Percentiles rank a stretch among this genome's conserved stretches.
These are phyloP conservation scores for Aquilaria agallochum DNA, from an alignment of 441 rosid genomes.

Conservation along the genomic window DNA sequence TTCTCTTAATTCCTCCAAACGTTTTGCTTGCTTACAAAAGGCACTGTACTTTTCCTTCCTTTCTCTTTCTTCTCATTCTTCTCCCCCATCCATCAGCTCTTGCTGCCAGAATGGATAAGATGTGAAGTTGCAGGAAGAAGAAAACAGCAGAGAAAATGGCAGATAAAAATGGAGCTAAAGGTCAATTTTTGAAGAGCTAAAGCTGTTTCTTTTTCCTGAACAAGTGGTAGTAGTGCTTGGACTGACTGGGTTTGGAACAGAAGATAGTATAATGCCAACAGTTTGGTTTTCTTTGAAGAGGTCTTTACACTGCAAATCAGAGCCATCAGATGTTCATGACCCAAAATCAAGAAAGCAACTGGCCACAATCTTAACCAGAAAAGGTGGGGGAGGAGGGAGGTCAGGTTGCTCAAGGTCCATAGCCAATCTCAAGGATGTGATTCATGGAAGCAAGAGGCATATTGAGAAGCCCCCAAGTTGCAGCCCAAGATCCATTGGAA, in stretches of 20 bases:
- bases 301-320: slow-evolving; percentile 90
- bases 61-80: too few relatives aligned
- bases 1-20: too few relatives aligned
- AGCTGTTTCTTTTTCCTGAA: too few relatives aligned
- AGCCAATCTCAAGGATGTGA: slow-evolving; percentile 93
- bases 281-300: slow-evolving; percentile 93
- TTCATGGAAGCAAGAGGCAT: slow-evolving; percentile 96
- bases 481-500: slow-evolving; percentile 96
- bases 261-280: slow-evolving; percentile 59
- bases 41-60: too few relatives aligned
- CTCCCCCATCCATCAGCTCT: slow-evolving; percentile 10
- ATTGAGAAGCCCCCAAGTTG: slow-evolving; percentile 82
- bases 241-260: not conserved
- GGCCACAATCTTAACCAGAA: slow-evolving; percentile 64
- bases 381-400: slow-evolving; percentile 44
- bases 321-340: slow-evolving; percentile 81
- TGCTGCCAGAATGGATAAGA: slow-evolving; percentile 13
- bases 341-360: slow-evolving; percentile 69
- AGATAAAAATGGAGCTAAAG: not conserved
- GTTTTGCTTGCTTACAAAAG: too few relatives aligned
- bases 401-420: slow-evolving; percentile 98
- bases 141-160: slow-evolving; percentile 6
- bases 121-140: slow-evolving; percentile 1
- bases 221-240: too few relatives aligned
- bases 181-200: too few relatives aligned